A percentile compares a stretch with the other conserved stretches of the same genome.
Conservation (phyloP, 2,329 filamentous ascomycete species). For the Colletotrichum lini region DNA sequence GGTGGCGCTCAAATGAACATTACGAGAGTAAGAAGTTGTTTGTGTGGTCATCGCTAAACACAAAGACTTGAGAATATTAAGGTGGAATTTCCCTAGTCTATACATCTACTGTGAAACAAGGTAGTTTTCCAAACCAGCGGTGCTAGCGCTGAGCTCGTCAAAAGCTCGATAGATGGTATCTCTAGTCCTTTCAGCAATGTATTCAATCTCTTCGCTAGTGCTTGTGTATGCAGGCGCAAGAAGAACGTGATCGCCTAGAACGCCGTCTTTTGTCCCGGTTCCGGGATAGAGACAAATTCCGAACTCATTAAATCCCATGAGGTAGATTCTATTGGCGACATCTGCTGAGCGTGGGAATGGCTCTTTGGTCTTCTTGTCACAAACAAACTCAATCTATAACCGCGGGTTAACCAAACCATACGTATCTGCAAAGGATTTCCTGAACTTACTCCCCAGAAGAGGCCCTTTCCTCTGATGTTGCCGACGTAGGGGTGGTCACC, state of each 20-base stretch:
- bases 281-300: conserved; percentile 63
- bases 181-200: conserved; percentile 43
- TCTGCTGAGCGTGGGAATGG: conserved; percentile 50
- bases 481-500: conserved; percentile 48
- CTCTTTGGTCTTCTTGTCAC: conserved; percentile 46
- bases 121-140: too few species aligned
- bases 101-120: too few species aligned
- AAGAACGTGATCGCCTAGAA: conserved; percentile 46
- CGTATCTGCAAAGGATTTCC: too few species aligned
- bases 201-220: conserved; percentile 34
- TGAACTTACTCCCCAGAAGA: conserved; percentile 49
- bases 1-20: not conserved
- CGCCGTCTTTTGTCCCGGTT: conserved; percentile 45
- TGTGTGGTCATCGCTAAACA: not conserved
- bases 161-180: conserved; percentile 39
- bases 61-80: not conserved
- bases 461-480: conserved; percentile 49
- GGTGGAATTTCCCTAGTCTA: not conserved
- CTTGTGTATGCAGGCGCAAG: conserved; percentile 43
- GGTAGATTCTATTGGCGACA: conserved; percentile 45
- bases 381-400: conserved; percentile 48
- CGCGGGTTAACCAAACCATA: too few species aligned
- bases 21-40: not conserved
- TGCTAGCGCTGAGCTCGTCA: not conserved
- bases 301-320: conserved; percentile 58